A percentile compares a stretch with the other conserved stretches of the same genome.
Evolutionary conservation across 2,329 filamentous ascomycete species (phyloP).

Genomic region (Trichoderma oligosporum): DNA sequence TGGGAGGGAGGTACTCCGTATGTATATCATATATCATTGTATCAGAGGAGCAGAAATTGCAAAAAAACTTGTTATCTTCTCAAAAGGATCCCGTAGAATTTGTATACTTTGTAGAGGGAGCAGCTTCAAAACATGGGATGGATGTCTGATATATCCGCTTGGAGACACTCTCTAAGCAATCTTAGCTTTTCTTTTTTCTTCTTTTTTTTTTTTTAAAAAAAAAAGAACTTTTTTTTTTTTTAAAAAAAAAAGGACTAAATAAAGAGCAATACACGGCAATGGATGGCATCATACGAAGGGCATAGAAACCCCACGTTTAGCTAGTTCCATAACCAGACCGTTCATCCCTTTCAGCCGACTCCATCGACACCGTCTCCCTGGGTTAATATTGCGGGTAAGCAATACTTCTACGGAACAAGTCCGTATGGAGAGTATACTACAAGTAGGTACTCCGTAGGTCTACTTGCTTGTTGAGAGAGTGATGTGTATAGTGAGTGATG

Average conservation of each 20-base stretch:
- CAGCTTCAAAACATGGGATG: too few relatives aligned
- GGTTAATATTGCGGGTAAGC: constrained; percentile 13
- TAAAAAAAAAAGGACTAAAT: too few relatives aligned
- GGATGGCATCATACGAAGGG: constrained; percentile 11
- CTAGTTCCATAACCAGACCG: constrained; percentile 14
- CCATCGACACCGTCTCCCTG: constrained; percentile 9
- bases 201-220: too few relatives aligned
- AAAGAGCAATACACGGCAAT: neutral
- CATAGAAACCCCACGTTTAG: constrained; percentile 2
- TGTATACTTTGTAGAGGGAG: too few relatives aligned
- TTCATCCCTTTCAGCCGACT: constrained; percentile 16
- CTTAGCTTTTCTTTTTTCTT: constrained; percentile 1
- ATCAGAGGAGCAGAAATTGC: too few relatives aligned
- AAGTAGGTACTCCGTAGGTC: too few relatives aligned
- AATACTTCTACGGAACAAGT: neutral
- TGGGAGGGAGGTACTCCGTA: too few relatives aligned
- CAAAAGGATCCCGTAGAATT: neutral
- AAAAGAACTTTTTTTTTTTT: too few relatives aligned
- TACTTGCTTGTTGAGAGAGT: too few relatives aligned
- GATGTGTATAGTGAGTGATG: too few relatives aligned
- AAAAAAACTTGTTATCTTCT: neutral
- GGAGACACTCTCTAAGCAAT: neutral
- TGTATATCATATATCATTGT: too few relatives aligned
- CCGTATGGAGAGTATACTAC: constrained; percentile 6
- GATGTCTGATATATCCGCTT: too few relatives aligned